Base-by-base conservation (phyloP, 805 yeast species). In the Blastobotrys attinorum region DNA sequence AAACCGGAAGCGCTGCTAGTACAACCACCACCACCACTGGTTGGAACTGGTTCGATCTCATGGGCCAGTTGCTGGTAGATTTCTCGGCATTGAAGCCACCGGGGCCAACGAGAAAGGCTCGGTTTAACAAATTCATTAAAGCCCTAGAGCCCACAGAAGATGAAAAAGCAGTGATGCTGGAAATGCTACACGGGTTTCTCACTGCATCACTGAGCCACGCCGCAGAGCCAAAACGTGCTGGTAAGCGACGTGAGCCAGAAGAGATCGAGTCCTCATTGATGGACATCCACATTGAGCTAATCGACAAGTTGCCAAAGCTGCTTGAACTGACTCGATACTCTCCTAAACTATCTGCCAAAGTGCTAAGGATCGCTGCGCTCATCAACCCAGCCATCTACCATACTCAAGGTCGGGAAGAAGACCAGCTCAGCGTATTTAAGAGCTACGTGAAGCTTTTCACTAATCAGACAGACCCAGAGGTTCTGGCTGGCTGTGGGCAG, bases 11-110 rank as follows among this genome's bases (percentile, higher is more conserved):
- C 8, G 22, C 27, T n/a, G n/a, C n/a, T n/a, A n/a, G n/a, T n/a
- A n/a, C n/a, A n/a, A n/a, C n/a, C n/a, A n/a, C n/a, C n/a, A n/a
- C n/a, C n/a, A n/a, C n/a, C n/a, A n/a, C n/a, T n/a, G n/a, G n/a
- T n/a, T 39, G 41, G 41, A 8, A 13, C 20, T 69, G 77, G 57
- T 71, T 69, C 39, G 50, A 62, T 16, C 52, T 76, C 10, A 48
- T 71, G 1, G 59, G 65, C 2, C 75, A 70, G 49, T 54, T 71
- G 3, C 51, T 71, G 16, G 63, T 66, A 37, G 85, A 50, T 31
- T 50, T 50, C 41, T 45, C 52, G 6, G 40, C 51, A 20, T 34
- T 48, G 22, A 15, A 25, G 3, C 22, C 31, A 35, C 27, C 18
- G 10, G 22, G 11, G 29, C 11, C 29, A 7, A 11, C 29, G 7